Conservation (phyloP, 2,329 filamentous ascomycete species). For the Botrytis hyacinthi region DNA sequence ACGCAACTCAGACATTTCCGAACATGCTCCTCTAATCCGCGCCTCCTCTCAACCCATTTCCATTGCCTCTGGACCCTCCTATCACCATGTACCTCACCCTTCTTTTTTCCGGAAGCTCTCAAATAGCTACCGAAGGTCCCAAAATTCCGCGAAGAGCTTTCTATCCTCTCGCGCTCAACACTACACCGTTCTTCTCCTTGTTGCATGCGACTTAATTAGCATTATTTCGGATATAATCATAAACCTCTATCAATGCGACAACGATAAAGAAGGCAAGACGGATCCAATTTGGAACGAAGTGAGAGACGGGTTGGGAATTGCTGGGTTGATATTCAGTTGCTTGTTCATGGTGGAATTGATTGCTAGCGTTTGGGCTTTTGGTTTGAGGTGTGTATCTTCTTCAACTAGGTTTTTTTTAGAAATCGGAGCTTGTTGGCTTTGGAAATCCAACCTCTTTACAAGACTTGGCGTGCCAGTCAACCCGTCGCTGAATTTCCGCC, state of each 20-base stretch:
- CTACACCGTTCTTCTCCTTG: slow-evolving; percentile 49
- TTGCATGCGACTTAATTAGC: slow-evolving; percentile 49
- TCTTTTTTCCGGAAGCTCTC: background rate
- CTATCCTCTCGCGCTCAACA: slow-evolving; percentile 49
- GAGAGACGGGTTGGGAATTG: slow-evolving; percentile 47
- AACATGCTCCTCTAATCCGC: slow-evolving; percentile 17
- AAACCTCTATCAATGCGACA: slow-evolving; percentile 49
- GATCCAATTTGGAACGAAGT: slow-evolving; percentile 39
- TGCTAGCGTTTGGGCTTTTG: slow-evolving; percentile 60
- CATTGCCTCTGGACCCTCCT: slow-evolving; percentile 10
- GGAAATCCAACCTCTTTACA: background rate
- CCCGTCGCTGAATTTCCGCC: background rate
- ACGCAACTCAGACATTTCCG: slow-evolving; percentile 8
- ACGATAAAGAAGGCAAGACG: slow-evolving; percentile 23
- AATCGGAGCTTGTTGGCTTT: background rate
- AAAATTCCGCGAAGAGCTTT: slow-evolving; percentile 20
- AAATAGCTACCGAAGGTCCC: slow-evolving; percentile 16
- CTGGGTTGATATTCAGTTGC: slow-evolving; percentile 59
- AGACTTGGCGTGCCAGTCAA: background rate
- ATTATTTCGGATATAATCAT: slow-evolving; percentile 54
- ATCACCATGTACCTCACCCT: slow-evolving; percentile 18
- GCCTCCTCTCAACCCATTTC: slow-evolving; percentile 14
- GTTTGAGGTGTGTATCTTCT: slow-evolving; percentile 46
- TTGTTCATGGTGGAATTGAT: slow-evolving; percentile 64
- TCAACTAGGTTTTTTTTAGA: background rate